These are phyloP conservation scores for Diutina siamensis DNA, from an alignment of 1,139 yeast species.

Conservation along the genomic window DNA sequence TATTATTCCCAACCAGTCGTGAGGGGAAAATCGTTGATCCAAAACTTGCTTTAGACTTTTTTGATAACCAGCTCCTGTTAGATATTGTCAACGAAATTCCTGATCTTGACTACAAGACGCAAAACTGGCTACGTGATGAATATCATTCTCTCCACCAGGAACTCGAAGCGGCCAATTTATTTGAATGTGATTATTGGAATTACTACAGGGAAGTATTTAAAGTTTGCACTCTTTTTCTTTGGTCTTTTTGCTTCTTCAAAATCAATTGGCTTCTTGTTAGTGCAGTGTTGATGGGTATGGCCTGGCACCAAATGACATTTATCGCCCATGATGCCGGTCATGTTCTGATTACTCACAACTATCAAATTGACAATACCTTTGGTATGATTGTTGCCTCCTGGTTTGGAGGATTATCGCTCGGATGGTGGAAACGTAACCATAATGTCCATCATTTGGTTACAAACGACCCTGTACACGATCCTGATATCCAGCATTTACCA, in stretches of 20 bases:
- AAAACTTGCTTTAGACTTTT: conserved; percentile 19
- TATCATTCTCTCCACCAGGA: conserved; percentile 52
- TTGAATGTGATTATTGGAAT: conserved; percentile 62
- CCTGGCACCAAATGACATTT: conserved; percentile 87
- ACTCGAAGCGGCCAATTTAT: conserved; percentile 46
- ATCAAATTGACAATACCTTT: conserved; percentile 62
- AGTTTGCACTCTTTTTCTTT: conserved; percentile 40
- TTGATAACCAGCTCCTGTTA: conserved; percentile 43
- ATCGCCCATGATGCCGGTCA: conserved; percentile 91
- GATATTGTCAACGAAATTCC: conserved; percentile 50
- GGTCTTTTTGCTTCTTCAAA: conserved; percentile 39
- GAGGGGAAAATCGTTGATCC: conserved; percentile 39
- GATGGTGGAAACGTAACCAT: conserved; percentile 94
- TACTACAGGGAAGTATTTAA: conserved; percentile 58
- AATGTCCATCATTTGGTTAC: conserved; percentile 84
- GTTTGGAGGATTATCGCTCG: conserved; percentile 78
- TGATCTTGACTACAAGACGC: conserved; percentile 55
- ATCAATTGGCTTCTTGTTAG: conserved; percentile 37
- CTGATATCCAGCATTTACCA: conserved; percentile 88
- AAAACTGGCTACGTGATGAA: conserved; percentile 39
- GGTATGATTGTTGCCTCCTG: conserved; percentile 69
- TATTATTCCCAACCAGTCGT: conserved; percentile 15
- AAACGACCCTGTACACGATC: conserved; percentile 88
- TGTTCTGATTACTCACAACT: conserved; percentile 69
- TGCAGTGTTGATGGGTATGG: conserved; percentile 58